Evolutionary conservation across 176 grass and related monocot species (phyloP).

Genomic region (Elymus sibiricus): DNA sequence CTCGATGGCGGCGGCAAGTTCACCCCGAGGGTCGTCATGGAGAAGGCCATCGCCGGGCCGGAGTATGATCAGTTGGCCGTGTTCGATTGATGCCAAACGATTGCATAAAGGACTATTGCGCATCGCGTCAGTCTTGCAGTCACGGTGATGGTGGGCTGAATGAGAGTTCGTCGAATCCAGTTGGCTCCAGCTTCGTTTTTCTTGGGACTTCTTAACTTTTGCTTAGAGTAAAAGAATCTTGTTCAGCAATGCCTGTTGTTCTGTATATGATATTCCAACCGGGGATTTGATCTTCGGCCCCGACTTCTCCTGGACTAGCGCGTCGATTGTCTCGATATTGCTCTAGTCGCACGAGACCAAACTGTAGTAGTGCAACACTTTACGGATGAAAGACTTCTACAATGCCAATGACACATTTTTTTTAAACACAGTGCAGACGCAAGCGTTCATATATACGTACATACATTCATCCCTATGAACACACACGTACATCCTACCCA

Average conservation of each 20-base stretch:
- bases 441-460: too few species aligned
- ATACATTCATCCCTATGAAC: too few species aligned
- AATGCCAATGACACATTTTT: too few species aligned
- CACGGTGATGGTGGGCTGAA: not conserved
- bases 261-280: not conserved
- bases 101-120: too few species aligned
- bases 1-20: conserved; percentile 32
- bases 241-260: not conserved
- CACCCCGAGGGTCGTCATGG: conserved; percentile 47
- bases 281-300: not conserved
- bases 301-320: too few species aligned
- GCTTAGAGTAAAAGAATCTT: not conserved
- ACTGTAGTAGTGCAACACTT: too few species aligned
- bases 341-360: too few species aligned
- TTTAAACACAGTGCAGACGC: too few species aligned
- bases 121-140: not conserved
- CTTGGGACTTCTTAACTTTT: not conserved
- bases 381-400: too few species aligned
- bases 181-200: too few species aligned
- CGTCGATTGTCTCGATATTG: too few species aligned
- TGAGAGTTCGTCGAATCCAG: not conserved
- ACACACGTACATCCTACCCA: too few species aligned
- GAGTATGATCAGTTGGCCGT: conserved; percentile 50
- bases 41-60: conserved; percentile 37
- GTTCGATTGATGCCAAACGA: conserved; percentile 30